A percentile compares a stretch with the other conserved stretches of the same genome.
Evolutionary conservation across 768 basidiomycete species (phyloP).

Genomic region (Lentinula sp.): DNA sequence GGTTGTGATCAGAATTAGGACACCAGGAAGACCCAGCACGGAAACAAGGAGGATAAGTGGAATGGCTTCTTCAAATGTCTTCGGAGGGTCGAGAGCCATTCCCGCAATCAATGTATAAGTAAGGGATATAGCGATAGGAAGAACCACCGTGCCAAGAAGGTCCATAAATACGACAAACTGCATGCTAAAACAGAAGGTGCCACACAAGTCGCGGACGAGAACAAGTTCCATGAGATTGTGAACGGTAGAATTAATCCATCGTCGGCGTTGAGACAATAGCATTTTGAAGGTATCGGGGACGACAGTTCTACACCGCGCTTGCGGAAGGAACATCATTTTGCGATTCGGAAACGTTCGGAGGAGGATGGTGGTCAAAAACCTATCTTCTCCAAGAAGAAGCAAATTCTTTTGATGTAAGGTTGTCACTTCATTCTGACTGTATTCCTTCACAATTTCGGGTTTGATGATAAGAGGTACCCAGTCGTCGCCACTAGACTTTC

Average conservation of each 20-base stretch:
- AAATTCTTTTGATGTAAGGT: slow-evolving; percentile 98
- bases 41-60: slow-evolving; percentile 85
- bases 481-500: slow-evolving; percentile 83
- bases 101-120: slow-evolving; percentile 86
- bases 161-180: slow-evolving; percentile 99
- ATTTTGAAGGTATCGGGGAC: slow-evolving; percentile 94
- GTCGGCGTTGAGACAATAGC: slow-evolving; percentile 91
- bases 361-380: slow-evolving; percentile 95
- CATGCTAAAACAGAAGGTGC: slow-evolving; percentile 99
- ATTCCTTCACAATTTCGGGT: slow-evolving; percentile 95
- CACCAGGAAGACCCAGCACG: slow-evolving; percentile 88
- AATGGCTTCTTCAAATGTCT: slow-evolving; percentile 86
- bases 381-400: slow-evolving; percentile 94
- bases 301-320: slow-evolving; percentile 91
- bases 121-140: slow-evolving; percentile 89
- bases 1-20: slow-evolving; percentile 92
- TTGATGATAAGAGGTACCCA: slow-evolving; percentile 98
- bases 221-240: slow-evolving; percentile 99
- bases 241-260: slow-evolving; percentile 99
- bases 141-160: slow-evolving; percentile 82
- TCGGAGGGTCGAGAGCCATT: slow-evolving; percentile 76
- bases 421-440: slow-evolving; percentile 89
- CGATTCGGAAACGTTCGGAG: slow-evolving; percentile 95
- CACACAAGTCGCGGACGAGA: slow-evolving; percentile 92
- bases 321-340: slow-evolving; percentile 99